Percentiles rank a stretch among this genome's conserved stretches.
Evolutionary conservation across 345 rosid genomes (phyloP).

Genomic region (Lepidium aucheri): DNA sequence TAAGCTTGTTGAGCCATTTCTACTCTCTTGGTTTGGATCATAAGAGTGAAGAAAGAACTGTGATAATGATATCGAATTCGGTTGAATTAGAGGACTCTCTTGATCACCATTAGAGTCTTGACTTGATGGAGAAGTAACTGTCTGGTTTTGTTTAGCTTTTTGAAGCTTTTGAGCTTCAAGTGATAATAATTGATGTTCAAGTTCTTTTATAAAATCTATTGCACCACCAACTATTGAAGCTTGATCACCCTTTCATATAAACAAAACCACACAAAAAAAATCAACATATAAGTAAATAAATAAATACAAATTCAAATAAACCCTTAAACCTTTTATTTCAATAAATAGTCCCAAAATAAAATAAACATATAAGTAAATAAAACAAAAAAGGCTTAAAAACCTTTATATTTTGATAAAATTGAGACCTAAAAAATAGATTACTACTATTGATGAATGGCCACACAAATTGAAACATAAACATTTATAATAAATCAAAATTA

Average conservation of each 20-base stretch:
- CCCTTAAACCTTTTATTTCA: too few relatives aligned
- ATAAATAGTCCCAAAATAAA: too few relatives aligned
- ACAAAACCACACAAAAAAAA: background rate
- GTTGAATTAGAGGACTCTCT: conserved; percentile 10
- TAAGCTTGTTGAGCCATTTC: conserved; percentile 35
- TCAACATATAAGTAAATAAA: background rate
- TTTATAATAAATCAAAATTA: too few relatives aligned
- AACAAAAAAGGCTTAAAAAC: background rate
- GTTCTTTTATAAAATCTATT: conserved; percentile 80
- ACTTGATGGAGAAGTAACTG: conserved; percentile 19
- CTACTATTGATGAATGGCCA: background rate
- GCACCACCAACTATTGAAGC: conserved; percentile 94
- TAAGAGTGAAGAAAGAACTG: conserved; percentile 48
- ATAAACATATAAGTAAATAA: background rate
- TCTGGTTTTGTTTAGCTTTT: conserved; percentile 12
- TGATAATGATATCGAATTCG: conserved; percentile 32
- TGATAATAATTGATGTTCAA: conserved; percentile 58
- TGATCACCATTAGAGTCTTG: conserved; percentile 17
- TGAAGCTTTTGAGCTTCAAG: conserved; percentile 60
- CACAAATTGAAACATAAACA: background rate
- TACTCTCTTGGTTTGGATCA: conserved; percentile 45
- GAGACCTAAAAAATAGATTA: background rate
- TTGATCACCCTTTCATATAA: conserved; percentile 64
- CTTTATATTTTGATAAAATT: background rate
- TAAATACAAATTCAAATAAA: background rate